phyloP scores from a whole-genome alignment of 2,329 filamentous ascomycete genomes.

The Hymenoscyphus fraxineus region DNA sequence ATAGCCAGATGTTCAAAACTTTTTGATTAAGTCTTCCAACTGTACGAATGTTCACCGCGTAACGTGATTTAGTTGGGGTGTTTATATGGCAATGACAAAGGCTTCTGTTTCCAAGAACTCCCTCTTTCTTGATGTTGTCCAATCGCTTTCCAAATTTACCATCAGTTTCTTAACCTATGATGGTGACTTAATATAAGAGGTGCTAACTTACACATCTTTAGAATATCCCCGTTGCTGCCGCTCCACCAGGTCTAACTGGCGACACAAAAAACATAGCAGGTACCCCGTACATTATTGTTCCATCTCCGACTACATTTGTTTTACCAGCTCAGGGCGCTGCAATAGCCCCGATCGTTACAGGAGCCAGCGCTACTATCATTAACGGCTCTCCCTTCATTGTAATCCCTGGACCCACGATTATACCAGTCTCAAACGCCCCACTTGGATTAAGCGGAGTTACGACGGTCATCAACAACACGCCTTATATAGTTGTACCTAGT shows the following conservation, averaged over 20 bases:
- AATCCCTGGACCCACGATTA: conserved; percentile 14
- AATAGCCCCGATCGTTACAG: not conserved
- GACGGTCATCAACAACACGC: conserved; percentile 9
- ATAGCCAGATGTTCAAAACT: too few relatives aligned
- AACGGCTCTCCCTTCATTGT: conserved; percentile 9
- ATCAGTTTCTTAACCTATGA: not conserved
- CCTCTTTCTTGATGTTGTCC: not conserved
- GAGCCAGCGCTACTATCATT: conserved; percentile 9
- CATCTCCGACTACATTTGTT: conserved; percentile 11
- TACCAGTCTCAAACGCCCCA: conserved; percentile 14
- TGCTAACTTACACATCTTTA: not conserved
- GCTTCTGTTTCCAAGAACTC: too few relatives aligned
- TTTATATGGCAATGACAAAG: too few relatives aligned
- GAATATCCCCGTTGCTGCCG: conserved; percentile 9
- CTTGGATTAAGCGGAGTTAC: conserved; percentile 12
- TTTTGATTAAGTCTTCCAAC: too few relatives aligned
- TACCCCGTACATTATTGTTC: conserved; percentile 12
- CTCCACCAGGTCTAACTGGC: conserved; percentile 12
- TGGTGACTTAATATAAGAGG: not conserved
- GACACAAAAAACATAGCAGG: conserved; percentile 6
- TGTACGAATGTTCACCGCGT: too few relatives aligned
- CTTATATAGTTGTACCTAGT: conserved; percentile 4
- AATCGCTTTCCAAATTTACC: not conserved
- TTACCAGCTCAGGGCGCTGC: not conserved
- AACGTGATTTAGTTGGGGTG: too few relatives aligned